Evolutionary conservation across 352 stramenopile species (phyloP), one percentile per base, ranked within the genome.

Genomic region (Phytophthora ramorum): DNA sequence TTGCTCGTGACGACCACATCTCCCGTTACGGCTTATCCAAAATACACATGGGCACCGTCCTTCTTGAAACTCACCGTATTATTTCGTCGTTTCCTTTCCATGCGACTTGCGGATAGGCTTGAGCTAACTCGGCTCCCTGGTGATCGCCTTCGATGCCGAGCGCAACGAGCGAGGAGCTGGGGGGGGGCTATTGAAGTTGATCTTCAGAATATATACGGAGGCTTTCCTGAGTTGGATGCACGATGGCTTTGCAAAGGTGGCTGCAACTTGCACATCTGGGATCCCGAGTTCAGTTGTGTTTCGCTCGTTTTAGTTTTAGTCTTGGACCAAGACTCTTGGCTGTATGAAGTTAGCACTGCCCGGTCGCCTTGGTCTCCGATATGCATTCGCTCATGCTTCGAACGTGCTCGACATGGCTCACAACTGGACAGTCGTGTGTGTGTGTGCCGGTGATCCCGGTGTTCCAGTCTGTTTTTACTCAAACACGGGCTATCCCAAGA

Each of bases 161-260:
- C 4, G 26, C 7, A 24, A 3, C 22, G 22, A 24, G 22, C 22
- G 22, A 24, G 22, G 22, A 24, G 22, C 22, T 24, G 22, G 3
- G 22, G 5, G 24, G 24, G 26, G 4, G 28, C 28, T 40, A 6
- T 66, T 54, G 58, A 59, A 66, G 58, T 61, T 61, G 49, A n/a
- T 61, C 50, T 48, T 66, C 48, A 67, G 63, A 67, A 26, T n/a
- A 67, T 62, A 71, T 67, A 66, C 56, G 56, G 63, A 66, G 48
- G 38, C 22, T 24, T 37, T 52, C 40, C 48, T 66, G 56, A 66
- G 56, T 45, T 40, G 26, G 37, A 50, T 65, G 53, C 54, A 45
- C 2, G 54, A 48, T 65, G 30, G 61, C 45, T 65, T 58, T 58
- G 61, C 54, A 58, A 22, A 58, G 20, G 26, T 56, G 44, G 51